phyloP scores from a whole-genome alignment of 2,329 filamentous ascomycete species.

The Pseudovirgaria hyperparasitica region DNA sequence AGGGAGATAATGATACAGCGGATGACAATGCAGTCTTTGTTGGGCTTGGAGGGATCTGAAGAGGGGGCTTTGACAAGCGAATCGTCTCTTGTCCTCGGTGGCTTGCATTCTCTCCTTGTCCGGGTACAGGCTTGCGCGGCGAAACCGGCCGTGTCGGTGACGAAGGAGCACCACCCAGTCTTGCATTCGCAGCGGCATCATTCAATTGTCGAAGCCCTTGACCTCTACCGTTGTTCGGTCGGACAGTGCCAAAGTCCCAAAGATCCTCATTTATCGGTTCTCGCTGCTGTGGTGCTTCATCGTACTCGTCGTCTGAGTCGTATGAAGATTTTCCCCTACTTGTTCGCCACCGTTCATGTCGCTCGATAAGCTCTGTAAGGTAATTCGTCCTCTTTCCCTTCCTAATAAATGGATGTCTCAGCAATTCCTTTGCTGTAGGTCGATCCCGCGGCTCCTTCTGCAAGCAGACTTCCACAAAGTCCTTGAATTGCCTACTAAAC shows the following conservation, averaged over 20 bases:
- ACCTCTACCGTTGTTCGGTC: conserved; percentile 52
- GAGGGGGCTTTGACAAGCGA: conserved; percentile 13
- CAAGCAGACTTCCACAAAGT: conserved; percentile 52
- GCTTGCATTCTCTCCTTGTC: conserved; percentile 19
- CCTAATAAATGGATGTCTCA: conserved; percentile 82
- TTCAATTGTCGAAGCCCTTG: conserved; percentile 61
- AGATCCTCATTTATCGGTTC: conserved; percentile 65
- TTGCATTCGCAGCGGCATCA: conserved; percentile 67
- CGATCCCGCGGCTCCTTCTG: conserved; percentile 81
- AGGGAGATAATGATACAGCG: conserved; percentile 22
- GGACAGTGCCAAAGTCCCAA: conserved; percentile 96
- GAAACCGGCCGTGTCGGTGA: conserved; percentile 11
- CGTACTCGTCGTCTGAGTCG: conserved; percentile 41
- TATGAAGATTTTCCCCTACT: conserved; percentile 59
- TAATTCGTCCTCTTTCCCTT: conserved; percentile 94
- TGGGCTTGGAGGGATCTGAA: conserved; percentile 24
- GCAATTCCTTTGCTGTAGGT: conserved; percentile 71
- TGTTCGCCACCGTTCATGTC: conserved; percentile 75
- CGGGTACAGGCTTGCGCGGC: conserved; percentile 19
- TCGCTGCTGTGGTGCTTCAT: conserved; percentile 23
- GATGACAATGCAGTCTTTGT: conserved; percentile 29
- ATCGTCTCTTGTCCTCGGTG: conserved; percentile 16
- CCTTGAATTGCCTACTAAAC: conserved; percentile 36
- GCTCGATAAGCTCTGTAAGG: conserved; percentile 86
- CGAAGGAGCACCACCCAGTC: too few relatives aligned